Evolutionary conservation across 2,329 filamentous ascomycete species (phyloP), one percentile per base, ranked within the genome.

Genomic region (Penicillium capsulatum): DNA sequence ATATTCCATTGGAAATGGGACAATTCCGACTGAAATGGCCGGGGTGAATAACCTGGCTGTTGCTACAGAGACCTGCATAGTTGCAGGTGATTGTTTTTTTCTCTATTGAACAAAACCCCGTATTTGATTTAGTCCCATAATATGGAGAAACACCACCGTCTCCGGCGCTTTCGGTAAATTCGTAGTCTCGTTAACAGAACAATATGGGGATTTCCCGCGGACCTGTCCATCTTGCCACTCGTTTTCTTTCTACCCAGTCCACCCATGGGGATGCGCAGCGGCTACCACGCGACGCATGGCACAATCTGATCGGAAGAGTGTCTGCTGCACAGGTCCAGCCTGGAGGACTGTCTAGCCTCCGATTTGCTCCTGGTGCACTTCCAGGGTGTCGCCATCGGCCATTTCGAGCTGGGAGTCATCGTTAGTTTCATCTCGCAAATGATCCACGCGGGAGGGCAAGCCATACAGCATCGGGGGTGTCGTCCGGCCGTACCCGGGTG

Each of bases 341-440:
- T n/a, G 9, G 19, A 5, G 19, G 5, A 22, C 19, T 9, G 9
- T 22, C 19, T 11, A 65, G 13, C 90, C 91, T 45, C 92, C 92
- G 47, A 97, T 92, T 71, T 98, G 92, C 67, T 98, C 92, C 66
- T 97, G 92, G 65, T 97, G 91, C 17, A 98, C 92, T 63, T 98
- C 92, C 17, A 98, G 81, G 1, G 87, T 94, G 60, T 98, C 92
- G 24, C 92, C 91, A 55, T 98, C 92, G 51, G 81, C 74, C 92
- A 98, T 98, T 47, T 97, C 92, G 39, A 97, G 83, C 92, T 97
- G 57, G 36, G 44, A 24, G 10, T 17, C 31, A 30, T 11, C 30
- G 26, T 44, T 19, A 39, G 36, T 15, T 34, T 16, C 3, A 16
- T 15, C 17, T 22, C 15, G 2, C 28, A 13, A 14, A 17, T 28